phyloP scores from a whole-genome alignment of 768 basidiomycete genomes.

The Phanerochaete carnosa region DNA sequence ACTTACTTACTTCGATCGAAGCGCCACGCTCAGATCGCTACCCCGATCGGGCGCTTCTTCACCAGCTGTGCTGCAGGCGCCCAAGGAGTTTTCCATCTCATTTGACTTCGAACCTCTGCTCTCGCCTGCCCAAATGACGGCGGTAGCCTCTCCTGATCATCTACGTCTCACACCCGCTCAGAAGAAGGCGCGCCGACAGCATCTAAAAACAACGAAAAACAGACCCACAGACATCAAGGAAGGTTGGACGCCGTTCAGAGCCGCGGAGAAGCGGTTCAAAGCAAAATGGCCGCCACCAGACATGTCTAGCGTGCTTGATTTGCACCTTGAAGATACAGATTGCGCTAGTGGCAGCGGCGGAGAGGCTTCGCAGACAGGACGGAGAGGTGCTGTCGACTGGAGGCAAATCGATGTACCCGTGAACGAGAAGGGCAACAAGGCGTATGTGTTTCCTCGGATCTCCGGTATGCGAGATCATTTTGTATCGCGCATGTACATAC shows the following conservation, averaged over 20 bases:
- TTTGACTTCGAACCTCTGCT: no score
- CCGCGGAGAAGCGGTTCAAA: conserved; percentile 79
- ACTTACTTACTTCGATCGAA: no score
- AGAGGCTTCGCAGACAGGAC: conserved; percentile 26
- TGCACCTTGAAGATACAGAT: conserved; percentile 36
- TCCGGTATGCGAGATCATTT: conserved; percentile 42
- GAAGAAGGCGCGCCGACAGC: conserved; percentile 50
- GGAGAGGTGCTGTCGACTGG: background rate
- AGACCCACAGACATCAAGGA: conserved; percentile 41
- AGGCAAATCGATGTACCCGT: conserved; percentile 16
- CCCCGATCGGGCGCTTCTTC: no score
- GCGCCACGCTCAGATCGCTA: no score
- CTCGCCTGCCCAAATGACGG: no score
- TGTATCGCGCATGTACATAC: conserved; percentile 12
- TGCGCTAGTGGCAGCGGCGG: conserved; percentile 42
- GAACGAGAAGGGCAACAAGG: conserved; percentile 21
- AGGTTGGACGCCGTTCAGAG: conserved; percentile 73
- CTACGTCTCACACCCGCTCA: conserved; percentile 53
- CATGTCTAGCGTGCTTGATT: conserved; percentile 66
- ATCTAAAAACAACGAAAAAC: conserved; percentile 58
- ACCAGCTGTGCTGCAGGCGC: no score
- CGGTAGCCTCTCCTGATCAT: no score
- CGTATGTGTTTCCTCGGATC: conserved; percentile 48
- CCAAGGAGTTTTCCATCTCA: no score
- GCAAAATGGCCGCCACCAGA: conserved; percentile 75